phyloP scores from a whole-genome alignment of 2,329 filamentous ascomycete species.

The Elsinoe australis region DNA sequence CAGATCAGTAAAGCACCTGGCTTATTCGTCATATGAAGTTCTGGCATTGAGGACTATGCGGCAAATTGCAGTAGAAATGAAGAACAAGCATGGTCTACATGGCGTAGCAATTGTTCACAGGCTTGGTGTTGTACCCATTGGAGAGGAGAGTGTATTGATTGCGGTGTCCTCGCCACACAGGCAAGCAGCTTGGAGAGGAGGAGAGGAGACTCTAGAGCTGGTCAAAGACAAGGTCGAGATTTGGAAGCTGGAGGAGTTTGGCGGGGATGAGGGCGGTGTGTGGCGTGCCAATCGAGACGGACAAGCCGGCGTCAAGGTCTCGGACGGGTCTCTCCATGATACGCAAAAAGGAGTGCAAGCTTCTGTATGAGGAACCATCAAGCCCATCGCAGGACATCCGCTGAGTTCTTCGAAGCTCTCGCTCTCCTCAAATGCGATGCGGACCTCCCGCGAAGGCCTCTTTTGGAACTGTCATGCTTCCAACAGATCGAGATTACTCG shows the following conservation, averaged over 20 bases:
- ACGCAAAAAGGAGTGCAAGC: too few relatives aligned
- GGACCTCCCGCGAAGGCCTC: too few relatives aligned
- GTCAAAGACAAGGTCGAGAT: slow-evolving; percentile 87
- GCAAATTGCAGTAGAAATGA: slow-evolving; percentile 52
- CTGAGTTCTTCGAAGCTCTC: not conserved
- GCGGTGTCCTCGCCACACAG: slow-evolving; percentile 78
- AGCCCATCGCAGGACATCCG: not conserved
- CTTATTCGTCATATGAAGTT: slow-evolving; percentile 66
- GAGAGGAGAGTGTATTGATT: slow-evolving; percentile 89
- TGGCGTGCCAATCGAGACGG: slow-evolving; percentile 87
- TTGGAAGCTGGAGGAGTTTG: slow-evolving; percentile 90
- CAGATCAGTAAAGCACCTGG: slow-evolving; percentile 64
- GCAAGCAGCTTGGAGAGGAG: slow-evolving; percentile 75
- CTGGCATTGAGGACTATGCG: slow-evolving; percentile 63
- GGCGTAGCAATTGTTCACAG: slow-evolving; percentile 77
- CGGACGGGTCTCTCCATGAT: not conserved
- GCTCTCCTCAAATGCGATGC: too few relatives aligned
- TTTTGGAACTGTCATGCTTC: not conserved
- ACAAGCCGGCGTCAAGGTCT: slow-evolving; percentile 45
- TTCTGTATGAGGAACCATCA: not conserved
- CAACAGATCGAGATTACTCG: not conserved
- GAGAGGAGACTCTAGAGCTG: slow-evolving; percentile 79
- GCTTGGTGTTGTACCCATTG: slow-evolving; percentile 75
- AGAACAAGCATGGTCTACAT: slow-evolving; percentile 55
- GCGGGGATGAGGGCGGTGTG: slow-evolving; percentile 61